Evolutionary conservation across 2,329 filamentous ascomycete genomes (phyloP).

Genomic region (Xylariales sp.): DNA sequence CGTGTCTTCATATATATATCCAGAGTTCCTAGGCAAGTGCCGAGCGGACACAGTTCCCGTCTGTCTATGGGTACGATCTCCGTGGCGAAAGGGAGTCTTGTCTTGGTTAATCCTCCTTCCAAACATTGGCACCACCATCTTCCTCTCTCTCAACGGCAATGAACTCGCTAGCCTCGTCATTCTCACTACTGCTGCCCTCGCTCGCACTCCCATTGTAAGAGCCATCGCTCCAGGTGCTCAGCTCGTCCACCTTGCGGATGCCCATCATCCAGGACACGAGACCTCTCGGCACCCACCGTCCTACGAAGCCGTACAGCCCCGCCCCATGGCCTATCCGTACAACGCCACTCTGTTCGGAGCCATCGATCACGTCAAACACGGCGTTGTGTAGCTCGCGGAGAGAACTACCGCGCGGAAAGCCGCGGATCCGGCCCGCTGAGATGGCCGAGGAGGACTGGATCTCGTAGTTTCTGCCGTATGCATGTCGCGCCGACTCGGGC

Average conservation of each 20-base stretch:
- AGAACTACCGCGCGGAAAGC: constrained; percentile 63
- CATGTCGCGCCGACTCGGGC: constrained; percentile 55
- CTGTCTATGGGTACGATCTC: neutral
- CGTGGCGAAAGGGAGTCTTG: no score
- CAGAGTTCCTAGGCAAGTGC: no score
- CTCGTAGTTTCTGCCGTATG: constrained; percentile 60
- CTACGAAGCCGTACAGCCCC: constrained; percentile 78
- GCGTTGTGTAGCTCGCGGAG: constrained; percentile 77
- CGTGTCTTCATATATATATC: constrained; percentile 5
- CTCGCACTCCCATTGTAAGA: constrained; percentile 32
- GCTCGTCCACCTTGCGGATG: constrained; percentile 56
- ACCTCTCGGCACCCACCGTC: constrained; percentile 69
- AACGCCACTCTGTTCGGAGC: constrained; percentile 54
- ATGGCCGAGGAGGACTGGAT: constrained; percentile 51
- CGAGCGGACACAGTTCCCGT: no score
- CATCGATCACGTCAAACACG: constrained; percentile 83
- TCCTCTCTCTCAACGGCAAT: constrained; percentile 43
- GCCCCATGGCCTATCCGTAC: constrained; percentile 83
- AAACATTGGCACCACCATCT: constrained; percentile 38
- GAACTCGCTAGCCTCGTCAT: constrained; percentile 41
- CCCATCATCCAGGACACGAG: constrained; percentile 95
- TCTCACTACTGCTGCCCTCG: constrained; percentile 23
- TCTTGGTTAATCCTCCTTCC: constrained; percentile 36
- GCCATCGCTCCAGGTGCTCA: constrained; percentile 47
- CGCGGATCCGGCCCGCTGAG: constrained; percentile 52